phyloP scores from a whole-genome alignment of 1,284 basidiomycete genomes.

The Coniferiporia sulphurascens region DNA sequence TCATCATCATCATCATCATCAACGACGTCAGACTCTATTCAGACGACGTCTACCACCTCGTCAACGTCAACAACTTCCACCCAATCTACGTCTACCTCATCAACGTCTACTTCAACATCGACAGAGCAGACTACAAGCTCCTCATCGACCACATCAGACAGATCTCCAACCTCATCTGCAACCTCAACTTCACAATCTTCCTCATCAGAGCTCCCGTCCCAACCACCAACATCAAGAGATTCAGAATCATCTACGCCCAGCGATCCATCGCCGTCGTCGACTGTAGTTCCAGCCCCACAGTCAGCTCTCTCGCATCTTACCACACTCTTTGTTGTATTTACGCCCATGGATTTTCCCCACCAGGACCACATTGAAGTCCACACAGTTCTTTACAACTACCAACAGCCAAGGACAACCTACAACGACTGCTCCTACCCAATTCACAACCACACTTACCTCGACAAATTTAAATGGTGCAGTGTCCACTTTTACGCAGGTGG shows the following conservation, averaged over 20 bases:
- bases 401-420: conserved; percentile 47
- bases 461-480: conserved; percentile 47
- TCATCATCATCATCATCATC: conserved; percentile 21
- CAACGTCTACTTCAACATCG: conserved; percentile 21
- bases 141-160: conserved; percentile 18
- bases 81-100: conserved; percentile 21
- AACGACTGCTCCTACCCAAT: conserved; percentile 45
- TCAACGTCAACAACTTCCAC: conserved; percentile 22
- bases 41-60: conserved; percentile 22
- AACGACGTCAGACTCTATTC: conserved; percentile 19
- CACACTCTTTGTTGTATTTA: too few species aligned
- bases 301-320: conserved; percentile 2
- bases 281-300: neutral
- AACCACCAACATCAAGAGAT: conserved; percentile 4
- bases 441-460: conserved; percentile 53
- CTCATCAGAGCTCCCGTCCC: conserved; percentile 4
- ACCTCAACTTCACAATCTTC: conserved; percentile 15
- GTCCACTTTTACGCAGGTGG: conserved; percentile 54
- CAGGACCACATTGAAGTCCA: conserved; percentile 52
- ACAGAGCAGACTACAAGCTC: conserved; percentile 19
- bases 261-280: conserved; percentile 9
- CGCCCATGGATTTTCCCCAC: too few species aligned
- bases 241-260: neutral
- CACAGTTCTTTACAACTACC: conserved; percentile 53
- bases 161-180: conserved; percentile 17